phyloP scores from a whole-genome alignment of 2,329 filamentous ascomycete species.

The Neopestalotiopsis clavispora region DNA sequence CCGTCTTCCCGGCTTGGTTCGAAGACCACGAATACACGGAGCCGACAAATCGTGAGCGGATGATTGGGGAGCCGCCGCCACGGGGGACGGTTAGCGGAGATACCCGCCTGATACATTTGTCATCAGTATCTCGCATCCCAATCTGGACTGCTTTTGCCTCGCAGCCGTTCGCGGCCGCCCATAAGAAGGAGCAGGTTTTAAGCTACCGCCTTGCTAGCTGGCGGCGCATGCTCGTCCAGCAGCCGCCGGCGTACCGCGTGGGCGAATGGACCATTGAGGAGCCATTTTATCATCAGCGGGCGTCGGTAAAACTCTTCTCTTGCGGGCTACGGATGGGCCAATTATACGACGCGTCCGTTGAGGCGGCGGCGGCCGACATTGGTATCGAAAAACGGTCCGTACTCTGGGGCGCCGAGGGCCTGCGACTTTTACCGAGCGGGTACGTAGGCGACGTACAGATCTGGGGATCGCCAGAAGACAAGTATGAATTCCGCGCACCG shows the following conservation, averaged over 20 bases:
- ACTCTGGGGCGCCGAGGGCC: constrained; percentile 1
- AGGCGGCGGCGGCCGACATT: not conserved
- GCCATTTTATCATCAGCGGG: not conserved
- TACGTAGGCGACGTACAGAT: not conserved
- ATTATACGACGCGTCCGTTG: not conserved
- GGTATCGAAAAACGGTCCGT: not conserved
- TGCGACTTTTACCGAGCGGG: not conserved
- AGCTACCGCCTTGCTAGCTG: not conserved
- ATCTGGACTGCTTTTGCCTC: not conserved
- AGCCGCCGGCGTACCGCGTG: constrained; percentile 1
- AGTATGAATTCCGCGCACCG: not conserved
- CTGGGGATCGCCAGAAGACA: not conserved
- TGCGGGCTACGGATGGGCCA: constrained; percentile 7
- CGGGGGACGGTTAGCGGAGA: too few species aligned
- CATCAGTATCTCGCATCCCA: not conserved
- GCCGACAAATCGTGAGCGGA: not conserved
- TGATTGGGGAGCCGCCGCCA: too few species aligned
- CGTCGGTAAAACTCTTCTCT: not conserved
- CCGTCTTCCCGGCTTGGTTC: constrained; percentile 4
- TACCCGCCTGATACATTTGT: too few species aligned
- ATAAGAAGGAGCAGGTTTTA: not conserved
- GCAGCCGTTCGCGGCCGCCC: not conserved
- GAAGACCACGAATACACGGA: not conserved
- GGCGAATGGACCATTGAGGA: not conserved
- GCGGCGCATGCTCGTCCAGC: constrained; percentile 19